Evolutionary conservation across 371 early-diverging fungal species (phyloP).

Genomic region (Sporodiniella umbellata): DNA sequence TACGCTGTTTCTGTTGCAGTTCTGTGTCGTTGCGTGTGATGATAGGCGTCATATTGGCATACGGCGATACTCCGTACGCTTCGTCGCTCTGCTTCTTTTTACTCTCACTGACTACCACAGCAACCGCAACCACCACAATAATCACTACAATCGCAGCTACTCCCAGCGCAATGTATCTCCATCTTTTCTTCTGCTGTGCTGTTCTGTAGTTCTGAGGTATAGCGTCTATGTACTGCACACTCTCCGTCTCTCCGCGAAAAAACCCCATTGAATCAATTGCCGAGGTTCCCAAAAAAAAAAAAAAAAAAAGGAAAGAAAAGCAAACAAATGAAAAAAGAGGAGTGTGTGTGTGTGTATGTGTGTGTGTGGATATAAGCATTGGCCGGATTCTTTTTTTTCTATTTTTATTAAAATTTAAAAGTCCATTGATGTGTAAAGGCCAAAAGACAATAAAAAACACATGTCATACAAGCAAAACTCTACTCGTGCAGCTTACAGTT

Average conservation of each 20-base stretch:
- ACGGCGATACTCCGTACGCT: constrained; percentile 30
- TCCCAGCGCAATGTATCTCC: constrained; percentile 17
- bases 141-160: constrained; percentile 25
- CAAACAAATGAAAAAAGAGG: neutral
- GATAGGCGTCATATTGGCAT: constrained; percentile 38
- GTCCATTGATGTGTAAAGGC: no score
- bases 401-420: no score
- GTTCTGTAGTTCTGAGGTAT: constrained; percentile 12
- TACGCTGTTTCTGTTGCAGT: constrained; percentile 28
- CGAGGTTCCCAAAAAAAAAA: neutral
- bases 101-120: constrained; percentile 29
- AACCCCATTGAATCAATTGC: constrained; percentile 1
- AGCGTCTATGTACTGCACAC: constrained; percentile 17
- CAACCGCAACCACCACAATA: constrained; percentile 30
- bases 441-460: no score
- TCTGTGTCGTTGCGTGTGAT: constrained; percentile 13
- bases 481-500: no score
- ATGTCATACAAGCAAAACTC: no score
- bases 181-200: constrained; percentile 15
- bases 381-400: no score
- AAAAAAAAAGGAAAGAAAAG: constrained; percentile 2
- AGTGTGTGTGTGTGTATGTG: no score
- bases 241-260: constrained; percentile 5
- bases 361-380: no score
- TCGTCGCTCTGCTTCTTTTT: constrained; percentile 11